Evolutionary conservation across 2,329 filamentous ascomycete genomes (phyloP).

Genomic region (Aspergillus ibericus): DNA sequence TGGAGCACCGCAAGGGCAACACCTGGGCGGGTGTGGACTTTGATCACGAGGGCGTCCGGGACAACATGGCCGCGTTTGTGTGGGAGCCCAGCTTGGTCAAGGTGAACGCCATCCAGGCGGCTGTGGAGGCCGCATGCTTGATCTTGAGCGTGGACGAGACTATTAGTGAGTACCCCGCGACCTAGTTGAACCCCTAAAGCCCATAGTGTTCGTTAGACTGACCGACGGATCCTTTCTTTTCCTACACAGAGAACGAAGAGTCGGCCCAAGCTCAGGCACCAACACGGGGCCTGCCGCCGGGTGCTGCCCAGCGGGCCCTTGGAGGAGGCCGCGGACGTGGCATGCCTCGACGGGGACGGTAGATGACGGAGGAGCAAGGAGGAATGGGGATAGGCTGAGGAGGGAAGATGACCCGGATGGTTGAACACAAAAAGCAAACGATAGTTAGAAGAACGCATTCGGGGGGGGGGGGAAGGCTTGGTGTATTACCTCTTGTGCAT

Average conservation of each 20-base stretch:
- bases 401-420: constrained; percentile 5
- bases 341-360: constrained; percentile 63
- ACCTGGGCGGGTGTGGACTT: constrained; percentile 98
- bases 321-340: constrained; percentile 82
- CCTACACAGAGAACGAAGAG: constrained; percentile 76
- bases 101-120: constrained; percentile 94
- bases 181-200: neutral
- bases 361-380: constrained; percentile 16
- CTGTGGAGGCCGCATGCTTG: constrained; percentile 90
- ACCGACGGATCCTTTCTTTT: constrained; percentile 8
- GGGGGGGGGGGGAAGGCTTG: neutral
- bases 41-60: constrained; percentile 80
- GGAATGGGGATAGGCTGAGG: constrained; percentile 15
- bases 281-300: constrained; percentile 69
- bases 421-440: constrained; percentile 12
- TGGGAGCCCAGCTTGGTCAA: constrained; percentile 98
- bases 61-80: constrained; percentile 94
- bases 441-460: neutral
- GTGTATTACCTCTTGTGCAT: neutral
- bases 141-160: constrained; percentile 98
- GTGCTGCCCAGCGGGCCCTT: constrained; percentile 84
- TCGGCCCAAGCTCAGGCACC: constrained; percentile 81
- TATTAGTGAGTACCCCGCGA: constrained; percentile 61
- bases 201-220: constrained; percentile 13
- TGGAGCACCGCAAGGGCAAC: constrained; percentile 91